phyloP scores from a whole-genome alignment of 2,329 filamentous ascomycete genomes.

The Pyrenophora tritici-repentis region DNA sequence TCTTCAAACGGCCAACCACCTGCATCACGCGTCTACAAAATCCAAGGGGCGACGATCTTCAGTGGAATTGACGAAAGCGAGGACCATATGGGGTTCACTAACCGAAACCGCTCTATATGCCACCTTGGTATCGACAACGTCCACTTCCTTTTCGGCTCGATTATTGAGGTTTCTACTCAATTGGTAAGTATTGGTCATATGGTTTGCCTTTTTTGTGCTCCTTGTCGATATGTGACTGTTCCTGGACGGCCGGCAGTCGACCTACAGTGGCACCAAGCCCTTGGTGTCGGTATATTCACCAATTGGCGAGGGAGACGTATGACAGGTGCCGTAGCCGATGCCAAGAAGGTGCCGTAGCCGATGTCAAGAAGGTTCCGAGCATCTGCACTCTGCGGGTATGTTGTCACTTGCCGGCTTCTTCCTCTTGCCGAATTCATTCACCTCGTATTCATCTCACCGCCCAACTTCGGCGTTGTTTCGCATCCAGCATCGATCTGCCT shows the following conservation, averaged over 20 bases:
- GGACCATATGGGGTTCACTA: background rate
- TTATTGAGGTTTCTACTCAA: background rate
- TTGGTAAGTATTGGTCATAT: background rate
- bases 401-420: no score
- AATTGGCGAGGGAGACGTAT: background rate
- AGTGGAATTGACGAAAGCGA: background rate
- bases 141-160: background rate
- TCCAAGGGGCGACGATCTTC: slow-evolving; percentile 4
- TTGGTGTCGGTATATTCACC: background rate
- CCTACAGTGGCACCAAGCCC: background rate
- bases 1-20: slow-evolving; percentile 5
- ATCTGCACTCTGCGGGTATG: no score
- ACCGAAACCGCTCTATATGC: background rate
- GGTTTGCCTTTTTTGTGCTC: background rate
- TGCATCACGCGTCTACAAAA: slow-evolving; percentile 4
- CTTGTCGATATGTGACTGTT: background rate
- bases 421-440: background rate
- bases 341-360: no score
- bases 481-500: no score
- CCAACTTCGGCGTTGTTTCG: no score
- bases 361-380: no score
- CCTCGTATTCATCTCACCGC: no score
- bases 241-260: background rate
- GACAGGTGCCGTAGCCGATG: background rate
- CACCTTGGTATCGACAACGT: background rate